These are phyloP conservation scores for Hirschioporus abietinus DNA, from an alignment of 768 basidiomycete genomes.

Conservation along the genomic window DNA sequence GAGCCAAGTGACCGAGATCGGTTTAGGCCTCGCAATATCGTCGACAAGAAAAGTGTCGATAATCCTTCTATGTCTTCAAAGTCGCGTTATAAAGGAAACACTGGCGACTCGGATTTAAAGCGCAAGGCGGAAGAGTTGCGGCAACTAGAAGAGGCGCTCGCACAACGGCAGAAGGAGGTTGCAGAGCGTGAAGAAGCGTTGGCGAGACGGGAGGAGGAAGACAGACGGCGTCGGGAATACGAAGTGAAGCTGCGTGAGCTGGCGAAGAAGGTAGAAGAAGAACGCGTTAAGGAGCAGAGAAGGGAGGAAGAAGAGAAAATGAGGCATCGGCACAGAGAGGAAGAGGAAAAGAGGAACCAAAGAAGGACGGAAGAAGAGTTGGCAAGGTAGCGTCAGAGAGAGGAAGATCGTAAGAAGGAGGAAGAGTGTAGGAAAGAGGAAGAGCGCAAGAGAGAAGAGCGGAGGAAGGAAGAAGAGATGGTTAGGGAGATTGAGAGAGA, in stretches of 20 bases:
- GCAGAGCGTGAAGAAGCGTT: slow-evolving; percentile 15
- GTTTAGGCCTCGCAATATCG: not conserved
- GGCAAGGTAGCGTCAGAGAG: slow-evolving; percentile 14
- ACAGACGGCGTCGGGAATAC: slow-evolving; percentile 17
- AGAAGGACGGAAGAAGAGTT: not conserved
- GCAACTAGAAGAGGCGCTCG: slow-evolving; percentile 11
- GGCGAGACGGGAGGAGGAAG: slow-evolving; percentile 17
- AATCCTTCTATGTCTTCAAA: slow-evolving; percentile 17
- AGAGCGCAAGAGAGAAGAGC: slow-evolving; percentile 7
- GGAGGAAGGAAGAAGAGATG: slow-evolving; percentile 1
- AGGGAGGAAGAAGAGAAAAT: too few relatives aligned
- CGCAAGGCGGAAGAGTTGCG: slow-evolving; percentile 11
- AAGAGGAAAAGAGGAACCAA: too few relatives aligned
- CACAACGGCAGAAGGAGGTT: slow-evolving; percentile 2
- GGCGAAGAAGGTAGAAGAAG: slow-evolving; percentile 13
- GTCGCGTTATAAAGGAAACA: slow-evolving; percentile 8
- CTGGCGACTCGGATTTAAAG: slow-evolving; percentile 8
- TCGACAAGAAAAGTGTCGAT: slow-evolving; percentile 15
- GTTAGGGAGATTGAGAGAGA: slow-evolving; percentile 14
- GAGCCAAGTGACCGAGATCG: not conserved
- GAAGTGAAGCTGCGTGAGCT: slow-evolving; percentile 14
- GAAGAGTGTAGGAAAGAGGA: slow-evolving; percentile 19
- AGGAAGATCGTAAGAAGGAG: slow-evolving; percentile 12
- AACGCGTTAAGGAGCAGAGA: slow-evolving; percentile 28
- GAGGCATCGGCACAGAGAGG: too few relatives aligned